These are phyloP conservation scores for Davidsoniella neocaledoniae DNA, from an alignment of 2,329 filamentous ascomycete species.

Conservation along the genomic window DNA sequence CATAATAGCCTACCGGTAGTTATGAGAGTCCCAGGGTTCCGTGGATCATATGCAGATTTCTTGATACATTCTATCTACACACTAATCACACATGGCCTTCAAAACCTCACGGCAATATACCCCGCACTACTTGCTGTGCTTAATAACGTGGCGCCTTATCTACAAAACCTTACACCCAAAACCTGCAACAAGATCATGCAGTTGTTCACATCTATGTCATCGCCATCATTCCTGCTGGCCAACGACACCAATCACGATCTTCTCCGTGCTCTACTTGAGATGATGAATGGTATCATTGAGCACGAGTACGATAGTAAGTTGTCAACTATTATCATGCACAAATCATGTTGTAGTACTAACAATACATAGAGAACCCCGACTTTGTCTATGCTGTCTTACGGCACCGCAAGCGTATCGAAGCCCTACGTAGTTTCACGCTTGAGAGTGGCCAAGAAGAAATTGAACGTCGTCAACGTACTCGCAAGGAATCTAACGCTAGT, in stretches of 20 bases:
- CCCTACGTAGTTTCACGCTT: constrained; percentile 70
- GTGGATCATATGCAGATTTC: constrained; percentile 84
- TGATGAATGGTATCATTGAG: constrained; percentile 77
- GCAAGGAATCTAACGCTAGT: constrained; percentile 42
- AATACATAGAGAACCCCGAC: constrained; percentile 51
- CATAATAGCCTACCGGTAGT: constrained; percentile 73
- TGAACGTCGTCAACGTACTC: constrained; percentile 55
- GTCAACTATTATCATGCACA: background rate
- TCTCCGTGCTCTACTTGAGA: constrained; percentile 67
- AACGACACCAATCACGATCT: constrained; percentile 83
- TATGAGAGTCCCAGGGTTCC: constrained; percentile 71
- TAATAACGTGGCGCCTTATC: constrained; percentile 78
- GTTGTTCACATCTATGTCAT: constrained; percentile 81
- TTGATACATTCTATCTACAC: constrained; percentile 88
- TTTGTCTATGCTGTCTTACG: constrained; percentile 66
- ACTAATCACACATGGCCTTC: constrained; percentile 80
- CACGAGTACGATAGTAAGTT: constrained; percentile 62
- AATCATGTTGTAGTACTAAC: background rate
- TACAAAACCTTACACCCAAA: constrained; percentile 57
- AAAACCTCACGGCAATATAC: constrained; percentile 78
- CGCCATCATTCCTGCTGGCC: constrained; percentile 76
- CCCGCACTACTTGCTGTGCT: constrained; percentile 82
- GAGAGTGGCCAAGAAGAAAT: constrained; percentile 88
- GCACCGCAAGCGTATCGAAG: constrained; percentile 70
- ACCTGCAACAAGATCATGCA: constrained; percentile 73